Evolutionary conservation across 164 flowering plant genomes (phyloP).

Genomic region (Berberis vulgaris): DNA sequence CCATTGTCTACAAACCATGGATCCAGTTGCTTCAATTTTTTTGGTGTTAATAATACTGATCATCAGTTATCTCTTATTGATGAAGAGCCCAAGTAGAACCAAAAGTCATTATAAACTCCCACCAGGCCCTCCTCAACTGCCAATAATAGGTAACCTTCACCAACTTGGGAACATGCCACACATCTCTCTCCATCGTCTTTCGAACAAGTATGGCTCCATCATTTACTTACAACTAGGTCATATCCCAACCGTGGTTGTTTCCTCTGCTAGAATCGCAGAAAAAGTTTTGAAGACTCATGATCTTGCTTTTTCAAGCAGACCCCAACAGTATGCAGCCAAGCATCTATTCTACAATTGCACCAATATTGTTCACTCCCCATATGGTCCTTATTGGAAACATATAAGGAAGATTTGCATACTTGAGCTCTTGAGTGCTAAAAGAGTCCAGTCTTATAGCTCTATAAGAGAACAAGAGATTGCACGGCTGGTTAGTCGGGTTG

Average conservation of each 20-base stretch:
- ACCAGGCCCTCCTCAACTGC: slow-evolving; percentile 20
- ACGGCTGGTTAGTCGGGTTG: slow-evolving; percentile 23
- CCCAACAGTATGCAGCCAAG: slow-evolving; percentile 26
- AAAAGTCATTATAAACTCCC: slow-evolving; percentile 5
- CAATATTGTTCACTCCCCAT: slow-evolving; percentile 39
- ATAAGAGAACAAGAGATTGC: slow-evolving; percentile 50
- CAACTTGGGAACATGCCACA: slow-evolving; percentile 6
- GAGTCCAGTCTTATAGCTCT: slow-evolving; percentile 33
- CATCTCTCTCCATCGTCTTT: slow-evolving; percentile 5
- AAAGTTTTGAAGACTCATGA: slow-evolving; percentile 55
- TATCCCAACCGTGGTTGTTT: slow-evolving; percentile 42
- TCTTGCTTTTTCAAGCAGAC: slow-evolving; percentile 36
- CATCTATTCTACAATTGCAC: slow-evolving; percentile 36
- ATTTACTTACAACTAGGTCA: slow-evolving; percentile 36
- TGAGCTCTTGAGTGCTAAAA: slow-evolving; percentile 36
- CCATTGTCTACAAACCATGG: too few relatives aligned
- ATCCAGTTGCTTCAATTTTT: too few relatives aligned
- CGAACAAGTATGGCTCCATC: slow-evolving; percentile 1
- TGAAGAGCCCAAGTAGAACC: not conserved
- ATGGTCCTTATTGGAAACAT: slow-evolving; percentile 53
- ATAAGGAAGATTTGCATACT: slow-evolving; percentile 37
- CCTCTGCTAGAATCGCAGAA: slow-evolving; percentile 45
- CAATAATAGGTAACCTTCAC: slow-evolving; percentile 12
- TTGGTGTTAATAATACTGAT: too few relatives aligned
- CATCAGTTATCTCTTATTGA: not conserved